A percentile compares a stretch with the other conserved stretches of the same genome.
These are phyloP conservation scores for Moringa oleifera DNA, from an alignment of 345 rosid species.

Conservation along the genomic window DNA sequence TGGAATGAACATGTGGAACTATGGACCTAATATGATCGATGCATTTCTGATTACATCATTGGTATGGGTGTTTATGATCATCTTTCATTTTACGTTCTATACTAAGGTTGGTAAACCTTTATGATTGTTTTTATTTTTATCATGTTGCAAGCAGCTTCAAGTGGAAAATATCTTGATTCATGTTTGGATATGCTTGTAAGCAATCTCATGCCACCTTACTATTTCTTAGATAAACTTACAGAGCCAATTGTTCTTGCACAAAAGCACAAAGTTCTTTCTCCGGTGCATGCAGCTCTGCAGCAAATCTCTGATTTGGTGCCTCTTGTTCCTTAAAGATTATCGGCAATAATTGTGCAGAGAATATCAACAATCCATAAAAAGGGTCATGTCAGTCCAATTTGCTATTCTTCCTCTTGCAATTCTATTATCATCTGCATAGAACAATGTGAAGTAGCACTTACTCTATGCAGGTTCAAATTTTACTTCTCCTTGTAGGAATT, in stretches of 20 bases:
- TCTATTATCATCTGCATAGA: no score
- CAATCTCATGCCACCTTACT: slow-evolving; percentile 62
- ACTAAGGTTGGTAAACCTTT: not conserved
- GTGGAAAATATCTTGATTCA: slow-evolving; percentile 58
- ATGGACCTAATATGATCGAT: slow-evolving; percentile 57
- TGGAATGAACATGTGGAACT: slow-evolving; percentile 73
- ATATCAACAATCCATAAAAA: slow-evolving; percentile 52
- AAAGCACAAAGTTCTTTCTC: slow-evolving; percentile 61
- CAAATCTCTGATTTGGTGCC: slow-evolving; percentile 60
- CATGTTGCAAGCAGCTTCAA: slow-evolving; percentile 56
- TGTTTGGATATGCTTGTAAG: slow-evolving; percentile 63
- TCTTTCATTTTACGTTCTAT: not conserved
- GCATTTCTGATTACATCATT: slow-evolving; percentile 61
- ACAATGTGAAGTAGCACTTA: no score
- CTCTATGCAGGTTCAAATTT: no score
- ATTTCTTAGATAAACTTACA: slow-evolving; percentile 29
- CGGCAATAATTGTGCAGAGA: slow-evolving; percentile 40
- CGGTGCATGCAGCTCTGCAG: slow-evolving; percentile 63
- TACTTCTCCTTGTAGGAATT: no score
- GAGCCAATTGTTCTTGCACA: slow-evolving; percentile 35
- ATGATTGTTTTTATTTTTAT: slow-evolving; percentile 3
- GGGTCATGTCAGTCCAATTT: slow-evolving; percentile 38
- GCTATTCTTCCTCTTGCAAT: slow-evolving; percentile 2
- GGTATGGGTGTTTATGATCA: slow-evolving; percentile 34
- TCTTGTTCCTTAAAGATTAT: slow-evolving; percentile 60